These are phyloP conservation scores for Gorgonomyces haynaldii DNA, from an alignment of 192 early-diverging fungal genomes.

Conservation along the genomic window DNA sequence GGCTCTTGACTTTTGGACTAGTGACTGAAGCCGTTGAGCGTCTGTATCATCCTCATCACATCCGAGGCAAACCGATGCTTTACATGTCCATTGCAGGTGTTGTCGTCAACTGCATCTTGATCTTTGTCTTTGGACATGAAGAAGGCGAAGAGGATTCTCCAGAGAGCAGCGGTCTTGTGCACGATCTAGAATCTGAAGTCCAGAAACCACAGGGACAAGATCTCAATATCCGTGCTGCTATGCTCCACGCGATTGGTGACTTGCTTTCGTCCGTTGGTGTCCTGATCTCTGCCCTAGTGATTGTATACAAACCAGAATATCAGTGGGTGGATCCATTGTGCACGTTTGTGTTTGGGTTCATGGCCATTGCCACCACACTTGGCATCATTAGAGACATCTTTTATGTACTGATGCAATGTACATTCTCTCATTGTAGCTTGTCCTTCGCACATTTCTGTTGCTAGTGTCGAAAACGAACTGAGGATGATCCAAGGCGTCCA, in stretches of 20 bases:
- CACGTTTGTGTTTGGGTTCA: conserved; percentile 67
- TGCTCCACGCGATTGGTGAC: conserved; percentile 71
- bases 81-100: conserved; percentile 61
- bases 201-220: conserved; percentile 8
- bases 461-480: conserved; percentile 30
- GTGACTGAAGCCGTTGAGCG: conserved; percentile 62
- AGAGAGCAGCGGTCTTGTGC: neutral
- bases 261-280: conserved; percentile 71
- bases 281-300: conserved; percentile 58
- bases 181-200: neutral
- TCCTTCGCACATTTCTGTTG: conserved; percentile 35
- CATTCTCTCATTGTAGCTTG: conserved; percentile 19
- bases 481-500: conserved; percentile 33
- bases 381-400: conserved; percentile 51
- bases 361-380: conserved; percentile 62
- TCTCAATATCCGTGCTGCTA: conserved; percentile 36
- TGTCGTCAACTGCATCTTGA: conserved; percentile 58
- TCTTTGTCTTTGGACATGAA: conserved; percentile 26
- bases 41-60: conserved; percentile 43
- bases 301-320: conserved; percentile 42
- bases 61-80: conserved; percentile 62
- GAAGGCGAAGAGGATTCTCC: conserved; percentile 4
- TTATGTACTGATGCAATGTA: conserved; percentile 65
- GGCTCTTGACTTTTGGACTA: conserved; percentile 57
- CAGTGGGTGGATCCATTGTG: conserved; percentile 68